These are phyloP conservation scores for Psilocybe azurescens DNA, from an alignment of 768 basidiomycete species.

Conservation along the genomic window DNA sequence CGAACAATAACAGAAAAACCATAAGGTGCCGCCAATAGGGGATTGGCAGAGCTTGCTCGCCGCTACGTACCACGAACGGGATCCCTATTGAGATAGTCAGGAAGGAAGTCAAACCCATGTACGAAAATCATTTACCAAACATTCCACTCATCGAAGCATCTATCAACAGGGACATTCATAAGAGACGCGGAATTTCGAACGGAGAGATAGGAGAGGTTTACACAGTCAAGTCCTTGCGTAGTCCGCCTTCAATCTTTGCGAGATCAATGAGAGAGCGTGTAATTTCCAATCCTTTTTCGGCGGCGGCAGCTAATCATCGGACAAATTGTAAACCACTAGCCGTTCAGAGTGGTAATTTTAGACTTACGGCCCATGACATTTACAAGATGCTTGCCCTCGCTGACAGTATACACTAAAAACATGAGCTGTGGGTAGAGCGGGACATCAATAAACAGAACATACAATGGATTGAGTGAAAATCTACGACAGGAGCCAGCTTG, in stretches of 20 bases:
- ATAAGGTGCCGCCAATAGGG: too few relatives aligned
- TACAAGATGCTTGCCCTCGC: conserved; percentile 50
- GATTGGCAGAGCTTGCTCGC: background rate
- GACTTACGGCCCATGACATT: conserved; percentile 58
- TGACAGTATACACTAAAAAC: conserved; percentile 45
- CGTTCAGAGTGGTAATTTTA: background rate
- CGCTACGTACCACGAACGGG: conserved; percentile 41
- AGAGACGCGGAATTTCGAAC: background rate
- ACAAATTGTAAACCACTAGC: background rate
- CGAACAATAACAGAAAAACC: background rate
- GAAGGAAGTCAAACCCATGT: background rate
- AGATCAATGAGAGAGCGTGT: conserved; percentile 55
- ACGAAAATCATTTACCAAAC: conserved; percentile 41
- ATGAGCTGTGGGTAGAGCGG: background rate
- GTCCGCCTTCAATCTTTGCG: conserved; percentile 45
- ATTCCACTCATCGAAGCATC: conserved; percentile 63
- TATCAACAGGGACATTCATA: conserved; percentile 9
- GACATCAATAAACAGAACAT: conserved; percentile 7
- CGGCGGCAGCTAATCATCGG: conserved; percentile 44
- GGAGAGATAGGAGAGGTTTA: conserved; percentile 21
- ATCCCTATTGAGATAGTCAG: conserved; percentile 33
- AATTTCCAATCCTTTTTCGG: conserved; percentile 58
- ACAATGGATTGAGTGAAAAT: conserved; percentile 56
- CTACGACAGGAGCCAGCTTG: conserved; percentile 49
- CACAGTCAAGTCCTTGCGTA: conserved; percentile 44